Conservation (phyloP, 1,284 basidiomycete species). For the Schizophyllum amplum region DNA sequence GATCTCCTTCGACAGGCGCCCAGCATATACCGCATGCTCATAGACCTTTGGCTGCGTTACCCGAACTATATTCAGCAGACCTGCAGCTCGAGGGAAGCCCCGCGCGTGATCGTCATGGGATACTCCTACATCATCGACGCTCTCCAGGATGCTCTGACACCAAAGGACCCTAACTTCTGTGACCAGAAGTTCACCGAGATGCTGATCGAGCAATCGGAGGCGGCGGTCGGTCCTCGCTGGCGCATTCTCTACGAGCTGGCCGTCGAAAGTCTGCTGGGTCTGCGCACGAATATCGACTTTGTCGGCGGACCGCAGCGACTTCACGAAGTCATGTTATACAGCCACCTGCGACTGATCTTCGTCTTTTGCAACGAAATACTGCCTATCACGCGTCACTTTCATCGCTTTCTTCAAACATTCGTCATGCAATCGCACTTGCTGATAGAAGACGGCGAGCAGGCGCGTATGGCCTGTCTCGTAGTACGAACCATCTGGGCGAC, state of each 20-base stretch:
- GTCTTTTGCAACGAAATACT: too few relatives aligned
- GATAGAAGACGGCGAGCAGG: not conserved
- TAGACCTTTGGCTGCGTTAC: not conserved
- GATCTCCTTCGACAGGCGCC: not conserved
- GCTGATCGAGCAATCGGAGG: too few relatives aligned
- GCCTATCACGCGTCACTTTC: too few relatives aligned
- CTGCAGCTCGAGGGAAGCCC: not conserved
- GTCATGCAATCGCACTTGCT: not conserved
- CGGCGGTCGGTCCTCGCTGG: too few relatives aligned
- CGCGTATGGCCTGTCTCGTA: not conserved
- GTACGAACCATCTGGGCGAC: not conserved
- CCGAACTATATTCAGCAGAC: not conserved
- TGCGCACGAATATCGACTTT: too few relatives aligned
- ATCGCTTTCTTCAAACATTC: not conserved
- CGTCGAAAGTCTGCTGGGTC: too few relatives aligned
- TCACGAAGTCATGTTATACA: too few relatives aligned
- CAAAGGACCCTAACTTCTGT: too few relatives aligned
- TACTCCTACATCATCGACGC: not conserved
- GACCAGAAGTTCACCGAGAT: too few relatives aligned
- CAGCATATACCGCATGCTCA: not conserved
- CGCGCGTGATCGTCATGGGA: not conserved
- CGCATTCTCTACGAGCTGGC: too few relatives aligned
- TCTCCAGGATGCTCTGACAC: not conserved
- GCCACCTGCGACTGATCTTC: too few relatives aligned
- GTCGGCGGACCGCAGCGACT: too few relatives aligned